phyloP scores from a whole-genome alignment of 108 stramenopile species.

The Cylindrotheca fusiformis region DNA sequence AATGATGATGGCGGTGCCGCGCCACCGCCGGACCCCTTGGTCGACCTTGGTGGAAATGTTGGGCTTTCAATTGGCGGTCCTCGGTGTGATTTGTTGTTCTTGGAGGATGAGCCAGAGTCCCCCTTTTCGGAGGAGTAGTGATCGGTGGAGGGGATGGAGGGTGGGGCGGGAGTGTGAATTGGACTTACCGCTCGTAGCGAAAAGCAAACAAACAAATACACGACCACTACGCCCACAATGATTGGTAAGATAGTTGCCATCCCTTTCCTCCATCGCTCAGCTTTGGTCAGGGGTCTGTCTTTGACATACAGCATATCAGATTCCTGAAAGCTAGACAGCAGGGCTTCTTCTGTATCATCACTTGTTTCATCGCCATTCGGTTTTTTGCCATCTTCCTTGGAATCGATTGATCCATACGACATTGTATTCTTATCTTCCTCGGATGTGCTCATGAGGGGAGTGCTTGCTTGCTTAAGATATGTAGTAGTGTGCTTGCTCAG shows the following conservation, averaged over 20 bases:
- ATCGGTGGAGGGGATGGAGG: no score
- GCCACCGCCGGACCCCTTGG: background rate
- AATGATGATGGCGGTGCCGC: background rate
- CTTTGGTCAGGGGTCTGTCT: constrained; percentile 7
- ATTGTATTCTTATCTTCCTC: no score
- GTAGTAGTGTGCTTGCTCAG: no score
- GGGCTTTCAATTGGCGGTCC: background rate
- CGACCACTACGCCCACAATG: constrained; percentile 20
- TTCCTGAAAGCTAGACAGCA: constrained; percentile 32
- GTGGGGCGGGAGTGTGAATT: background rate
- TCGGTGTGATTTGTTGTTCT: background rate
- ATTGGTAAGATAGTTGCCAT: constrained; percentile 22
- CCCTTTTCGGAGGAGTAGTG: background rate
- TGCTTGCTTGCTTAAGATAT: no score
- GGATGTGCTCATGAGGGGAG: no score
- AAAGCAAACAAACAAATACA: constrained; percentile 17
- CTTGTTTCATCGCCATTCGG: background rate
- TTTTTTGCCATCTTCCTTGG: background rate
- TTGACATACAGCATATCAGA: constrained; percentile 15
- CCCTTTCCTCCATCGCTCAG: constrained; percentile 14
- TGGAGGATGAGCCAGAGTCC: background rate
- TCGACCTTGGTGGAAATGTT: background rate
- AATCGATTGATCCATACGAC: no score
- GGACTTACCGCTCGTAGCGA: background rate
- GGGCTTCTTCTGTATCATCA: constrained; percentile 6